A percentile compares a stretch with the other conserved stretches of the same genome.
phyloP scores from a whole-genome alignment of 1,139 yeast genomes.

The Maudiozyma humilis region DNA sequence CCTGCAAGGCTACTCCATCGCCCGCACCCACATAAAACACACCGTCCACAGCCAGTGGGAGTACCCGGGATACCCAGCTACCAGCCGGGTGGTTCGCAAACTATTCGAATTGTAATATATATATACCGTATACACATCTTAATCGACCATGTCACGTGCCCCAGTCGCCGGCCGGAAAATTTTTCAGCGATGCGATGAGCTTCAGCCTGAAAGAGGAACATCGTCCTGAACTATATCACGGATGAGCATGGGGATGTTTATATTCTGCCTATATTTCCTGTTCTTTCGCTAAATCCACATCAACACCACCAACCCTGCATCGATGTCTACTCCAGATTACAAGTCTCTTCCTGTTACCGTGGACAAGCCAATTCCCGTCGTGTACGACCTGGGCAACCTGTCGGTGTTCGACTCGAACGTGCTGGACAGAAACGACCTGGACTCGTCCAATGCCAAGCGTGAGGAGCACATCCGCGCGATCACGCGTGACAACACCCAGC shows the following conservation, averaged over 20 bases:
- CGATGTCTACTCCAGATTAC: conserved; percentile 22
- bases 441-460: conserved; percentile 42
- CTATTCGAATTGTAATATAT: conserved; percentile 28
- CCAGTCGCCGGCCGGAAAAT: neutral
- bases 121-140: neutral
- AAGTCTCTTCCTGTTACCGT: conserved; percentile 59
- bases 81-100: conserved; percentile 29
- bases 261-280: neutral
- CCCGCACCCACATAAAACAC: conserved; percentile 26
- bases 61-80: conserved; percentile 16
- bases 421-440: conserved; percentile 50
- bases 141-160: no score
- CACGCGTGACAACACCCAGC: conserved; percentile 91
- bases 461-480: conserved; percentile 58
- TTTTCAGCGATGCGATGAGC: conserved; percentile 13
- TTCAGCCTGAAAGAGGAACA: neutral
- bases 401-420: conserved; percentile 85
- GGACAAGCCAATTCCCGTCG: conserved; percentile 78
- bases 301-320: neutral
- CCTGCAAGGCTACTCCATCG: conserved; percentile 28
- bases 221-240: no score
- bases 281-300: conserved; percentile 1
- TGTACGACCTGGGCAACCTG: conserved; percentile 78
- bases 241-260: conserved; percentile 1
- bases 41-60: conserved; percentile 29